Conservation (phyloP, 768 basidiomycete genomes). For the Lepiota brunneoincarnata region DNA sequence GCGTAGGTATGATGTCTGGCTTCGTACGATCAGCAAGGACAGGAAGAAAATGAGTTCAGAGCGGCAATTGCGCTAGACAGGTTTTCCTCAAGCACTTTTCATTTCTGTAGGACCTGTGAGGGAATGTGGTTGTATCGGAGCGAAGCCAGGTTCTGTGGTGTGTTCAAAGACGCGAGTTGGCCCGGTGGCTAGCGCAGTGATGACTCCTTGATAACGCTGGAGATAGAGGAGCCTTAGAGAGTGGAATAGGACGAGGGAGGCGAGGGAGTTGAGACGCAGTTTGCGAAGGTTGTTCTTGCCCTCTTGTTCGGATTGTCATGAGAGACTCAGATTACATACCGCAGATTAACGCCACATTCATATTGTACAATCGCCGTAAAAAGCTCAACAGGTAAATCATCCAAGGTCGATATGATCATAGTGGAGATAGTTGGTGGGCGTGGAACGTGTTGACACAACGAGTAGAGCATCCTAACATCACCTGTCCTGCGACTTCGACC, state of each 20-base stretch:
- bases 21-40: no score
- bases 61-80: not conserved
- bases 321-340: no score
- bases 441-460: no score
- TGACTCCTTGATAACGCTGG: conserved; percentile 1
- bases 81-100: not conserved
- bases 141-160: not conserved
- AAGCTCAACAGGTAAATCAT: conserved; percentile 3
- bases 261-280: not conserved
- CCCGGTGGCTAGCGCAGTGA: not conserved
- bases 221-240: not conserved
- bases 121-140: not conserved
- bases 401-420: no score
- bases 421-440: no score
- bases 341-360: no score
- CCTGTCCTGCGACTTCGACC: no score
- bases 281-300: conserved; percentile 1
- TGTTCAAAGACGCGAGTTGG: not conserved
- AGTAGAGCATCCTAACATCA: no score
- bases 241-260: not conserved
- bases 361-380: not conserved
- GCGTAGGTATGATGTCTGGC: no score
- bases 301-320: not conserved
- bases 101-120: not conserved
- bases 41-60: no score